Evolutionary conservation across 306 rosid species (phyloP), one percentile per base, ranked within the genome.

Genomic region (Geum urbanum): DNA sequence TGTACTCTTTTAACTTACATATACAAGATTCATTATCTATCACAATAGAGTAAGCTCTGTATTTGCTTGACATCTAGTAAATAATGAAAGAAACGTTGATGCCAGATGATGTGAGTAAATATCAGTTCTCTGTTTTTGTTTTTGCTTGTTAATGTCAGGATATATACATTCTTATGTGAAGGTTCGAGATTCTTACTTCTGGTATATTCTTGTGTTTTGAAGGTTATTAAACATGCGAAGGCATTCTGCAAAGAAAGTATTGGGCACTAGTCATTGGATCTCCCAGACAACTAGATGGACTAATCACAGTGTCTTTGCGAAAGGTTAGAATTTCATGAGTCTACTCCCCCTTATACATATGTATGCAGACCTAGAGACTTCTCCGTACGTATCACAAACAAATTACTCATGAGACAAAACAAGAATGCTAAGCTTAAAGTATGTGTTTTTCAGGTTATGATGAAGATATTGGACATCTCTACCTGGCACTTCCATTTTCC

Each of bases 241-340:
- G 74, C 78, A 52, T 84, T 78, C 86, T 90, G 74, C 86, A 81
- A 81, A 84, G 88, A 84, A 83, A 74, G 80, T 94, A 90, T 72
- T 72, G 80, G 90, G 96, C 98, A n/a, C 84, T 94, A 58, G 98
- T 94, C 81, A 78, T 94, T 66, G 98, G 98, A 69, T 84, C 86
- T 80, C 98, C 97, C 20, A 85, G 87, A 69, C 86, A 84, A 48
- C 81, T 70, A 44, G 74, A 70, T 78, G 98, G 98, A 7, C 53
- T 88, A 50, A 69, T 94, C 73, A 79, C 88, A 8, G 94, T 92
- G 57, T 84, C 98, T 63, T 71, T 88, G 68, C 88, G 86, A 86
- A 94, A 90, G 97, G 97, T 90, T 73, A 75, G 89, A 61, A 15
- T 39, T 12, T 39, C 56, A 20, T 78, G 59, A 39, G 22, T 66